Conservation (phyloP, 148 eudicot species). For the Silene latifolia region DNA sequence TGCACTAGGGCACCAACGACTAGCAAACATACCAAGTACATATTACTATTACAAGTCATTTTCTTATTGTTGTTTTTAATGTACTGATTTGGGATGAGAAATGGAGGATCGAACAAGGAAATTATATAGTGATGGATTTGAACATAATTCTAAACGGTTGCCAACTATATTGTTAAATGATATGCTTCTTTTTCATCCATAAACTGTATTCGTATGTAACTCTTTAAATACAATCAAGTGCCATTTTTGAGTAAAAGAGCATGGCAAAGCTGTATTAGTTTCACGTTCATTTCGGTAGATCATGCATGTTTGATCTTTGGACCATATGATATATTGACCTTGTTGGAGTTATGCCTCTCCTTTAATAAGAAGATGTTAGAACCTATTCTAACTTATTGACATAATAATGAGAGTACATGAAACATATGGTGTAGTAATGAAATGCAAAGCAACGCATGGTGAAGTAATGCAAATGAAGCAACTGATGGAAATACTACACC, state of each 20-base stretch:
- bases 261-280: constrained; percentile 12
- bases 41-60: constrained; percentile 14
- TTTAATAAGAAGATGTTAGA: too few species aligned
- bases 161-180: constrained; percentile 11
- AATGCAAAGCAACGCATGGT: too few species aligned
- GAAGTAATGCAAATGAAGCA: too few species aligned
- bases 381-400: too few species aligned
- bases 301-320: neutral
- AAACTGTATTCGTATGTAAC: constrained; percentile 11
- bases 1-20: constrained; percentile 28
- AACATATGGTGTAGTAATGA: too few species aligned
- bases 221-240: constrained; percentile 23
- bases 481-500: too few species aligned
- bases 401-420: too few species aligned
- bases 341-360: too few species aligned
- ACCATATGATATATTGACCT: neutral
- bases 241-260: neutral
- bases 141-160: constrained; percentile 9
- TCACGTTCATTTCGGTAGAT: neutral
- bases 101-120: neutral
- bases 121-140: constrained; percentile 23
- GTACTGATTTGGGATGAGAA: constrained; percentile 27
- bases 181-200: constrained; percentile 11
- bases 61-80: neutral
- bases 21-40: constrained; percentile 24